A percentile compares a stretch with the other conserved stretches of the same genome.
phyloP scores from a whole-genome alignment of 2,329 filamentous ascomycete genomes.

The Boeremia exigua region DNA sequence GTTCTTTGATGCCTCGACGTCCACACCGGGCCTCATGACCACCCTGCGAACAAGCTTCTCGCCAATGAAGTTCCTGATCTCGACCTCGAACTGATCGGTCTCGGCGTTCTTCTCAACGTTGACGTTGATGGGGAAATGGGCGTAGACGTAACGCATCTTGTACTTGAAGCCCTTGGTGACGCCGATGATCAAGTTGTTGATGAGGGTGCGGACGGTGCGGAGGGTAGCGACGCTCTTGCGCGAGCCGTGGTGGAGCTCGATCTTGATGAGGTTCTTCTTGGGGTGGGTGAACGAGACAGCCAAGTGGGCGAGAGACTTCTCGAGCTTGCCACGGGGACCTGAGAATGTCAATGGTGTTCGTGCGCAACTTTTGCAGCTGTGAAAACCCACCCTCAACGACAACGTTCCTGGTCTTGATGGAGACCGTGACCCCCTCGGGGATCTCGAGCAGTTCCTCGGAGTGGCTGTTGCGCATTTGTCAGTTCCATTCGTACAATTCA shows the following conservation, averaged over 20 bases:
- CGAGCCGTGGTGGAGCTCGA: constrained; percentile 97
- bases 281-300: constrained; percentile 93
- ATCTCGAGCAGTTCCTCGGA: constrained; percentile 94
- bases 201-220: constrained; percentile 95
- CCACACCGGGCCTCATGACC: constrained; percentile 86
- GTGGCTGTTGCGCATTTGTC: constrained; percentile 62
- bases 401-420: constrained; percentile 95
- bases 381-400: constrained; percentile 91
- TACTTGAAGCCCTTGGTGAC: constrained; percentile 99
- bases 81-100: constrained; percentile 85
- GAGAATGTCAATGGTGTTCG: constrained; percentile 3
- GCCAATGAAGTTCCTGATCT: constrained; percentile 82
- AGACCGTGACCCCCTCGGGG: constrained; percentile 96
- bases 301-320: constrained; percentile 95
- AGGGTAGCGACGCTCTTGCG: constrained; percentile 98
- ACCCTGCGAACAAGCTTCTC: constrained; percentile 99
- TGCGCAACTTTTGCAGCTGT: not conserved
- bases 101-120: constrained; percentile 97
- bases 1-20: constrained; percentile 86
- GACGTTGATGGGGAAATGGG: constrained; percentile 99
- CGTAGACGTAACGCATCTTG: constrained; percentile 99
- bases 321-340: constrained; percentile 73
- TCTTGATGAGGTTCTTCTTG: constrained; percentile 85
- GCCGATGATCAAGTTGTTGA: constrained; percentile 98
- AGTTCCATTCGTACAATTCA: constrained; percentile 29